Percentiles rank a stretch among this genome's conserved stretches.
phyloP scores from a whole-genome alignment of 805 yeast genomes.

The Tetrapisispora iriomotensis region DNA sequence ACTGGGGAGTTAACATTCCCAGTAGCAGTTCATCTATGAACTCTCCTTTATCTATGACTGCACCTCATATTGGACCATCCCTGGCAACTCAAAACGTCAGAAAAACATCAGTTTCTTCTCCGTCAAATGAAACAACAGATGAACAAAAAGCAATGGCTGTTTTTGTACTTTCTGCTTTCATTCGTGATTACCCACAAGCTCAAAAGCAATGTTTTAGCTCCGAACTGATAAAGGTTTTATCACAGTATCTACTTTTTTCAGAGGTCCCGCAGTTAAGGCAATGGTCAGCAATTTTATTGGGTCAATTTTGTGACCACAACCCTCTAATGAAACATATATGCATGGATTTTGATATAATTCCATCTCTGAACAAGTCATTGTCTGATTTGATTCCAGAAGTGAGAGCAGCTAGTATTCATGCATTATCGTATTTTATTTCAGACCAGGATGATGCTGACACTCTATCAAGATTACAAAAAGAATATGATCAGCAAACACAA shows the following conservation, averaged over 20 bases:
- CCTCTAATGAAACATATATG: conserved; percentile 68
- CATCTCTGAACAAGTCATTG: conserved; percentile 42
- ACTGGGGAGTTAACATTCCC: conserved; percentile 11
- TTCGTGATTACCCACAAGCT: conserved; percentile 68
- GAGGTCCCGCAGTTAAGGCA: conserved; percentile 84
- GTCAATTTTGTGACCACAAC: conserved; percentile 65
- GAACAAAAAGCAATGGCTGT: conserved; percentile 96
- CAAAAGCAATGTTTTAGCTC: conserved; percentile 70
- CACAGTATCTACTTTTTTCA: conserved; percentile 54
- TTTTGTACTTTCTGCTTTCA: conserved; percentile 75
- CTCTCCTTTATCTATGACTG: conserved; percentile 17
- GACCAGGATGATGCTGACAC: conserved; percentile 33
- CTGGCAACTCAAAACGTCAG: background rate
- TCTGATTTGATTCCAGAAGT: conserved; percentile 94
- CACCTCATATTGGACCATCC: conserved; percentile 4
- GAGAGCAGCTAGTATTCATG: conserved; percentile 69
- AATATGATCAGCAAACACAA: conserved; percentile 26
- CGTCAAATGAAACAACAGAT: conserved; percentile 38
- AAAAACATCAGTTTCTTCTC: conserved; percentile 5
- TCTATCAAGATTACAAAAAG: conserved; percentile 25
- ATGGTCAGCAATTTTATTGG: conserved; percentile 77
- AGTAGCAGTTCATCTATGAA: conserved; percentile 12
- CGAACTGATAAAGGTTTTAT: conserved; percentile 59
- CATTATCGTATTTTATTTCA: conserved; percentile 60
- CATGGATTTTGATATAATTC: conserved; percentile 52